Conservation (phyloP, 108 stramenopile species). For the Discostella stelligeroides region DNA sequence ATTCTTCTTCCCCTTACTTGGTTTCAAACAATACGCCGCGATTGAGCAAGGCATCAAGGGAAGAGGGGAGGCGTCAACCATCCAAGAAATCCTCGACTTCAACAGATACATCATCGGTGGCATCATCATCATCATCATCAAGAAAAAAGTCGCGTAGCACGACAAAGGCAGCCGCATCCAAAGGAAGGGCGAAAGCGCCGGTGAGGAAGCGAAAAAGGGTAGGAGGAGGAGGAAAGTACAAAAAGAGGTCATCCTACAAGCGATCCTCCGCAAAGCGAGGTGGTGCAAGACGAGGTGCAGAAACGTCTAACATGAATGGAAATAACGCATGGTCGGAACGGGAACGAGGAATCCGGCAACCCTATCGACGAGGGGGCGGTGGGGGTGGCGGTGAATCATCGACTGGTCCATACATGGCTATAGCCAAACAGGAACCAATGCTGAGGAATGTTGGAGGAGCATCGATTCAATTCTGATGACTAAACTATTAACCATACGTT, state of each 20-base stretch:
- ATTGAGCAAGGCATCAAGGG: background rate
- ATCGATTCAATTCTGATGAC: constrained; percentile 36
- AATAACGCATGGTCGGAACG: constrained; percentile 22
- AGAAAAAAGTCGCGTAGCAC: background rate
- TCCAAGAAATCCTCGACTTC: too few species aligned
- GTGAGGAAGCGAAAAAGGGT: constrained; percentile 5
- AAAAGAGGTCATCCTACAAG: constrained; percentile 2
- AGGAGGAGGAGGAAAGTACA: constrained; percentile 15
- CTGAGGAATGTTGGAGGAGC: constrained; percentile 20
- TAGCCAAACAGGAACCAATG: constrained; percentile 31
- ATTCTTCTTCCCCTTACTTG: too few species aligned
- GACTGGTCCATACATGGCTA: constrained; percentile 20
- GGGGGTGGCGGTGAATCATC: too few species aligned
- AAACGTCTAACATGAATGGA: background rate
- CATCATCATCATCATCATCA: too few species aligned
- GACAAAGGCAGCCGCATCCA: constrained; percentile 1
- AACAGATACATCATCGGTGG: too few species aligned
- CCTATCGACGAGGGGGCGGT: too few species aligned
- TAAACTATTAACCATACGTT: too few species aligned
- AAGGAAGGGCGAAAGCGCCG: background rate
- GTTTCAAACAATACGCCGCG: background rate
- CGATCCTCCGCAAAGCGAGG: background rate
- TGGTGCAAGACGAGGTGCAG: background rate
- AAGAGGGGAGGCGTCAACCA: background rate
- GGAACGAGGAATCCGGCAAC: constrained; percentile 22